A percentile compares a stretch with the other conserved stretches of the same genome.
Conservation (phyloP, 345 rosid species). For the Eucalyptus sp. region DNA sequence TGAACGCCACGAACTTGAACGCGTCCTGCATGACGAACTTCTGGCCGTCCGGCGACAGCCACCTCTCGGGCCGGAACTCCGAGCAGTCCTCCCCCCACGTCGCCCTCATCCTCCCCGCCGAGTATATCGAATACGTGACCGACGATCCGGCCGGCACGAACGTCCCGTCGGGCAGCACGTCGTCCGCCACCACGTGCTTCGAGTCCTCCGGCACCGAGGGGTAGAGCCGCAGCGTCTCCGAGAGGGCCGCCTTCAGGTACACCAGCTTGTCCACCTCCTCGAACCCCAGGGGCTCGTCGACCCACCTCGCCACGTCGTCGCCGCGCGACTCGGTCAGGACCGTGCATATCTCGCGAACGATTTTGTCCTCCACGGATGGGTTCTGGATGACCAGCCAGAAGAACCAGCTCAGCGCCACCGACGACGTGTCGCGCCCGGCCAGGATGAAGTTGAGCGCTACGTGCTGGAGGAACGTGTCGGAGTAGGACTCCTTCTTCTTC, state of each 20-base stretch:
- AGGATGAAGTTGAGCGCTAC: slow-evolving; percentile 93
- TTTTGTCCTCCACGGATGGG: slow-evolving; percentile 55
- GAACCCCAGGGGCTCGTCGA: slow-evolving; percentile 52
- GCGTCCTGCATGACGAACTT: slow-evolving; percentile 50
- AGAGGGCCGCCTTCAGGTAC: slow-evolving; percentile 76
- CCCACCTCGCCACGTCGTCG: slow-evolving; percentile 41
- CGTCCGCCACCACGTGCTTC: slow-evolving; percentile 65
- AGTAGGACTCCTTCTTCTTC: slow-evolving; percentile 77
- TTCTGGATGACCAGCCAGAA: slow-evolving; percentile 66
- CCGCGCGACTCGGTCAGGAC: slow-evolving; percentile 70
- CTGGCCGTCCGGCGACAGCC: slow-evolving; percentile 55
- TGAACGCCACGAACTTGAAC: slow-evolving; percentile 80
- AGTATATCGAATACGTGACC: slow-evolving; percentile 78
- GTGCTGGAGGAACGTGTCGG: slow-evolving; percentile 68
- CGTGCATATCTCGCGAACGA: slow-evolving; percentile 50
- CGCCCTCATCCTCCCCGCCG: slow-evolving; percentile 80
- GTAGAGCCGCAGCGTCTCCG: slow-evolving; percentile 80
- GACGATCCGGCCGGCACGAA: slow-evolving; percentile 89
- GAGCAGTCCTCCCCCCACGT: slow-evolving; percentile 90
- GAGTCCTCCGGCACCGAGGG: slow-evolving; percentile 96
- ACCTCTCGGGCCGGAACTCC: slow-evolving; percentile 79
- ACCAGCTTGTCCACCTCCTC: slow-evolving; percentile 68
- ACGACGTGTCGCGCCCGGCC: slow-evolving; percentile 97
- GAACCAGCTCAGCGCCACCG: slow-evolving; percentile 91
- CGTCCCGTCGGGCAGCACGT: slow-evolving; percentile 83